Conservation (phyloP, 2,329 filamentous ascomycete species). For the Hypomyces perniciosus region DNA sequence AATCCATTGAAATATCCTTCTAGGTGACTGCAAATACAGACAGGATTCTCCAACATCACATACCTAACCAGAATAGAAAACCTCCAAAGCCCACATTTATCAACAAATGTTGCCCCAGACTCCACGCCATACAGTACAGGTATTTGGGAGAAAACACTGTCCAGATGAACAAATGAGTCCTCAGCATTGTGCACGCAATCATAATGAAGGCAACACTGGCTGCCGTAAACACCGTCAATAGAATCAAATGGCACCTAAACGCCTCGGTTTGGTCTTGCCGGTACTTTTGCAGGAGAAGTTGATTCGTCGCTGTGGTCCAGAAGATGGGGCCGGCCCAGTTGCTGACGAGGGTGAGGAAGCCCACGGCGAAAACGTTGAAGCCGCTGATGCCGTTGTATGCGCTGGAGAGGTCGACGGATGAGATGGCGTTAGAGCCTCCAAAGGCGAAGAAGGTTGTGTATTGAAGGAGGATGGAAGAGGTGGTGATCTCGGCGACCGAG, state of each 20-base stretch:
- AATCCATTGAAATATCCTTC: background rate
- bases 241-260: constrained; percentile 49
- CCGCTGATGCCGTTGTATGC: constrained; percentile 86
- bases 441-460: constrained; percentile 83
- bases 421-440: constrained; percentile 90
- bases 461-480: constrained; percentile 69
- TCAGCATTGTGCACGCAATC: constrained; percentile 75
- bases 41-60: constrained; percentile 9
- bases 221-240: constrained; percentile 66
- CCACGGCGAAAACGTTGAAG: constrained; percentile 78
- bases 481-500: constrained; percentile 53
- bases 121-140: constrained; percentile 87
- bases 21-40: background rate
- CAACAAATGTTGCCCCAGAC: constrained; percentile 69
- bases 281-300: constrained; percentile 45
- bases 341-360: constrained; percentile 72
- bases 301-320: constrained; percentile 66
- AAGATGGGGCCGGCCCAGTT: constrained; percentile 92
- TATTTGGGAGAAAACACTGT: constrained; percentile 98
- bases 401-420: constrained; percentile 87
- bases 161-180: constrained; percentile 95
- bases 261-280: constrained; percentile 22
- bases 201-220: constrained; percentile 68
- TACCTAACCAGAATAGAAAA: constrained; percentile 49
- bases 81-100: constrained; percentile 62